Percentiles rank a stretch among this genome's conserved stretches.
Evolutionary conservation across 345 rosid genomes (phyloP).

Genomic region (Salix purpurea): DNA sequence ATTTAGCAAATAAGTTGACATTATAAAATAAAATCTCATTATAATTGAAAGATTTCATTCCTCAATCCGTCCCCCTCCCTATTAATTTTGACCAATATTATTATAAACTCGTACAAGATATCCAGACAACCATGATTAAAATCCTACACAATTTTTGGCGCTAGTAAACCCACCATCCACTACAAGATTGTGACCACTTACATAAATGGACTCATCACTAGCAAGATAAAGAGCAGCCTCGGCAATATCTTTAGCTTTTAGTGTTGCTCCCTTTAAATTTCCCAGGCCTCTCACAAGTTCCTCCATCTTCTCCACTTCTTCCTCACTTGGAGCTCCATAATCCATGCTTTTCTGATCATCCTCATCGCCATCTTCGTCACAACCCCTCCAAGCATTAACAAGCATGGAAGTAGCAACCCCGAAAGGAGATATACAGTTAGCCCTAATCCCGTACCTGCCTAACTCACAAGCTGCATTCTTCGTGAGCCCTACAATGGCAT

Average conservation of each 20-base stretch:
- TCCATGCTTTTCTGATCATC: not conserved
- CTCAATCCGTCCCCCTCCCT: too few relatives aligned
- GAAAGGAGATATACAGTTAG: slow-evolving; percentile 5
- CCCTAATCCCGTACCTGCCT: not conserved
- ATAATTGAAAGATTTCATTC: too few relatives aligned
- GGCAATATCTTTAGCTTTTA: slow-evolving; percentile 8
- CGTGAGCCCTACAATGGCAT: not conserved
- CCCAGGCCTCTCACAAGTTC: not conserved
- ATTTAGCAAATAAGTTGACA: too few relatives aligned
- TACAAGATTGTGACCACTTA: slow-evolving; percentile 11
- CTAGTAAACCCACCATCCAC: slow-evolving; percentile 17
- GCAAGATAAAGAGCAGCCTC: slow-evolving; percentile 14
- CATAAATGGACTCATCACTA: slow-evolving; percentile 13
- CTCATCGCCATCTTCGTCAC: not conserved
- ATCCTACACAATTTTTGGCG: not conserved
- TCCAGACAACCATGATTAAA: too few relatives aligned
- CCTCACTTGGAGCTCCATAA: not conserved
- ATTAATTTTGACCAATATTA: too few relatives aligned
- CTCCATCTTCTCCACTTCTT: not conserved
- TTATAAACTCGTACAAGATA: too few relatives aligned
- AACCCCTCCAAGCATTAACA: not conserved
- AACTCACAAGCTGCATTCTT: slow-evolving; percentile 4
- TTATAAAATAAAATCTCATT: too few relatives aligned
- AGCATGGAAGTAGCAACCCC: not conserved
- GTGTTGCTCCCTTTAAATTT: slow-evolving; percentile 6